These are phyloP conservation scores for Apiotrichum gamsii DNA, from an alignment of 1,284 basidiomycete genomes.

Conservation along the genomic window DNA sequence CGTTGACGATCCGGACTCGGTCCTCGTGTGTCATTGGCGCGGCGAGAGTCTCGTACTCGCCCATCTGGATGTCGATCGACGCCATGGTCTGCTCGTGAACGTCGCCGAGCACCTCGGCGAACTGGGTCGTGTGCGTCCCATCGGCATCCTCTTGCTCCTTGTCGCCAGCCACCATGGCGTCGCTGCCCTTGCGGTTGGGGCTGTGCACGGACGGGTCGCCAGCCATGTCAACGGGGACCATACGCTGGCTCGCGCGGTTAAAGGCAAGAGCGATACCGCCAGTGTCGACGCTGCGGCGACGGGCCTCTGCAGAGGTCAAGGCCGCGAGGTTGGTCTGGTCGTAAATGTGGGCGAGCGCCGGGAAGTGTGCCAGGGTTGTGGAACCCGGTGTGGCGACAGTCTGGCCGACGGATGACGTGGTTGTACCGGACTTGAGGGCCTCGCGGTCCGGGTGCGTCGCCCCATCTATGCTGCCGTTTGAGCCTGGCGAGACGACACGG, in stretches of 20 bases:
- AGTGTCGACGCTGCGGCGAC: slow-evolving; percentile 73
- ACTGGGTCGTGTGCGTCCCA: slow-evolving; percentile 51
- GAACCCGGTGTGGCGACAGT: neutral
- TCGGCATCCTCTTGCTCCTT: slow-evolving; percentile 45
- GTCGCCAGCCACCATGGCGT: slow-evolving; percentile 12
- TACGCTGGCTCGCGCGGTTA: slow-evolving; percentile 47
- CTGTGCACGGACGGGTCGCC: slow-evolving; percentile 25
- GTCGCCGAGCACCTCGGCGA: slow-evolving; percentile 71
- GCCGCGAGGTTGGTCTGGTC: slow-evolving; percentile 1
- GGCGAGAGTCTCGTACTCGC: slow-evolving; percentile 41
- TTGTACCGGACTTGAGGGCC: neutral
- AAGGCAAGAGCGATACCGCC: slow-evolving; percentile 75
- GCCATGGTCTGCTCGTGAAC: slow-evolving; percentile 72
- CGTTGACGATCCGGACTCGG: slow-evolving; percentile 53
- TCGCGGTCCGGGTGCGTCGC: neutral
- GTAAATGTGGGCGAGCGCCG: neutral
- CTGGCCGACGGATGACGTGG: neutral
- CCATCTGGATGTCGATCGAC: slow-evolving; percentile 56
- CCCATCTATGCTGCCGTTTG: neutral
- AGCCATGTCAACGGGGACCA: slow-evolving; percentile 5
- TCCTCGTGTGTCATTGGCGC: slow-evolving; percentile 42
- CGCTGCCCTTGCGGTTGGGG: slow-evolving; percentile 1
- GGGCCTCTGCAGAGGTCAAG: neutral
- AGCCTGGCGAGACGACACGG: slow-evolving; percentile 3
- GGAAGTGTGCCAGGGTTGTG: neutral